phyloP scores from a whole-genome alignment of 192 early-diverging fungal genomes.

The Geranomyces michiganensis region DNA sequence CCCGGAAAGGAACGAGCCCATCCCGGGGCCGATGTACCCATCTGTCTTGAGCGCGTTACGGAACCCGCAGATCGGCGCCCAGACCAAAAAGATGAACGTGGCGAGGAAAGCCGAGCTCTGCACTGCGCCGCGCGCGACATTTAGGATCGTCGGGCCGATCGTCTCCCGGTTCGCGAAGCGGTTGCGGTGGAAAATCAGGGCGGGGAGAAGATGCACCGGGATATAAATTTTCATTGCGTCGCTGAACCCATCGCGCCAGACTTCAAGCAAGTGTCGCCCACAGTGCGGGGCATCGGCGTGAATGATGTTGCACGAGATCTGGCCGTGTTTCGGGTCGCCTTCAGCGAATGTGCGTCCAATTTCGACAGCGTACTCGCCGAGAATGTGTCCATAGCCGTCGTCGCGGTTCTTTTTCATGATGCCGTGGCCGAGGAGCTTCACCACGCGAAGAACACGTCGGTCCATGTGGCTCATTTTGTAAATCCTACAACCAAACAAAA shows the following conservation, averaged over 20 bases:
- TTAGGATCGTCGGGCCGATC: conserved; percentile 38
- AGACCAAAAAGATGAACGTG: conserved; percentile 55
- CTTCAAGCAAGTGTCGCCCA: conserved; percentile 38
- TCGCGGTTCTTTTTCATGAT: conserved; percentile 41
- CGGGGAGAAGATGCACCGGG: conserved; percentile 64
- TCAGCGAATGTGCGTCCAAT: conserved; percentile 31
- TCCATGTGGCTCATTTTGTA: conserved; percentile 61
- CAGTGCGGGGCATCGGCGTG: conserved; percentile 58
- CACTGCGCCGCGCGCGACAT: conserved; percentile 48
- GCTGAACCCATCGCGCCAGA: conserved; percentile 46
- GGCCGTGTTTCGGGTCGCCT: conserved; percentile 45
- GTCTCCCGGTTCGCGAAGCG: conserved; percentile 34
- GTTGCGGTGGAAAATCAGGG: conserved; percentile 53
- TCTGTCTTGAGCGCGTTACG: conserved; percentile 35
- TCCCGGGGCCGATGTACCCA: conserved; percentile 52
- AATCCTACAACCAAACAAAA: conserved; percentile 46
- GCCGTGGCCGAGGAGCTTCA: conserved; percentile 46
- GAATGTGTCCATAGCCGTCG: conserved; percentile 40
- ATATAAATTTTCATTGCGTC: conserved; percentile 58
- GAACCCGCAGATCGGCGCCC: conserved; percentile 56
- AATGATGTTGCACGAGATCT: conserved; percentile 55
- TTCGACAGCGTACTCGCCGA: conserved; percentile 41
- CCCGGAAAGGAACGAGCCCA: conserved; percentile 63
- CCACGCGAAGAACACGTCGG: conserved; percentile 51
- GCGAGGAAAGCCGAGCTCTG: conserved; percentile 61